These are phyloP conservation scores for Aureobasidium sp. DNA, from an alignment of 2,329 filamentous ascomycete genomes.

Conservation along the genomic window DNA sequence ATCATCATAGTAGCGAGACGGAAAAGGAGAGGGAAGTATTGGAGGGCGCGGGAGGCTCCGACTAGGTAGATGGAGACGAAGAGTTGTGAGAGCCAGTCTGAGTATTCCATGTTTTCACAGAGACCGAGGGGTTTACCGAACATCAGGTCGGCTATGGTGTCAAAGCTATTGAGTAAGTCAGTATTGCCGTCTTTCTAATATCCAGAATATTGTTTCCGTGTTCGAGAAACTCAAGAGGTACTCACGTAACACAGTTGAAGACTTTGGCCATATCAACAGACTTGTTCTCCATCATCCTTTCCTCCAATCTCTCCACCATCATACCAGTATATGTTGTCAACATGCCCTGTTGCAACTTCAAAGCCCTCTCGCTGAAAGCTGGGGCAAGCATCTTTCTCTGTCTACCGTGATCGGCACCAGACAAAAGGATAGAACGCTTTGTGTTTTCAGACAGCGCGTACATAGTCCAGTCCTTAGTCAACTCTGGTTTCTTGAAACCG, in stretches of 20 bases:
- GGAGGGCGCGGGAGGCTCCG: background rate
- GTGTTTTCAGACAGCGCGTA: background rate
- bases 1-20: background rate
- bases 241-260: slow-evolving; percentile 27
- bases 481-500: slow-evolving; percentile 17
- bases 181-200: background rate
- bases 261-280: slow-evolving; percentile 22
- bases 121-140: slow-evolving; percentile 25
- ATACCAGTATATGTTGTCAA: slow-evolving; percentile 33
- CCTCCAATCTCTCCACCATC: slow-evolving; percentile 26
- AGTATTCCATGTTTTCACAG: slow-evolving; percentile 6
- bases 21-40: slow-evolving; percentile 7
- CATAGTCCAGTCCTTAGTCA: slow-evolving; percentile 2
- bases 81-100: slow-evolving; percentile 2
- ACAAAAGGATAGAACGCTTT: slow-evolving; percentile 16
- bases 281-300: slow-evolving; percentile 12
- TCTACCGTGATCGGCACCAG: slow-evolving; percentile 25
- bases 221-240: background rate
- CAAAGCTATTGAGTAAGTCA: slow-evolving; percentile 21
- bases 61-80: slow-evolving; percentile 1
- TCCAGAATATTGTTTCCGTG: background rate
- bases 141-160: slow-evolving; percentile 29
- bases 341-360: slow-evolving; percentile 32
- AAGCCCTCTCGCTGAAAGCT: slow-evolving; percentile 34
- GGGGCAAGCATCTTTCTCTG: slow-evolving; percentile 29